phyloP scores from a whole-genome alignment of 495 filamentous ascomycete genomes.

The Trichoderma orchidacearum region DNA sequence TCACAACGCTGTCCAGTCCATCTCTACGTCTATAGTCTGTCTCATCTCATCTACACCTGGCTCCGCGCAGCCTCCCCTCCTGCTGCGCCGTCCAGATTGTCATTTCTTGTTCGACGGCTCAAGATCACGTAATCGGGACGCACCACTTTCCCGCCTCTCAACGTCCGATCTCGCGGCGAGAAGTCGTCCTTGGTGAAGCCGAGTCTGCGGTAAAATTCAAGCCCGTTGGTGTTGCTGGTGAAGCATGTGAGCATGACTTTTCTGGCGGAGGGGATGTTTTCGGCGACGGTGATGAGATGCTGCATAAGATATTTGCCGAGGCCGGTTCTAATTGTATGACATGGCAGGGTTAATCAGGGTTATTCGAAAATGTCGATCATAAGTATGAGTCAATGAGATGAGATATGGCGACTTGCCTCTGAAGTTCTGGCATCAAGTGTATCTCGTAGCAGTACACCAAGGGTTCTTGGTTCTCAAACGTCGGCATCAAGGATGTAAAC shows the following conservation, averaged over 20 bases:
- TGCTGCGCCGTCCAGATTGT: not conserved
- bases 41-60: not conserved
- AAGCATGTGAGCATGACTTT: conserved; percentile 86
- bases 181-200: conserved; percentile 58
- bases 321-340: conserved; percentile 24
- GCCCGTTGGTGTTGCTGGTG: conserved; percentile 44
- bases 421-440: conserved; percentile 46
- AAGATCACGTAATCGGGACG: conserved; percentile 58
- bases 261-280: conserved; percentile 35
- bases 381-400: not conserved
- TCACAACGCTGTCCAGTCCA: no score
- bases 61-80: not conserved
- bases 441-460: conserved; percentile 87
- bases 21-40: not conserved
- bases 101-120: conserved; percentile 31
- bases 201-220: conserved; percentile 50
- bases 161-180: conserved; percentile 44
- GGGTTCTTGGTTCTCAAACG: conserved; percentile 58
- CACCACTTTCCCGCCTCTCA: conserved; percentile 51
- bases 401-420: conserved; percentile 24
- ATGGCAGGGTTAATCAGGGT: not conserved
- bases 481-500: conserved; percentile 75
- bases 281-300: conserved; percentile 25
- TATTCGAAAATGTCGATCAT: not conserved
- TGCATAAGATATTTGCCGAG: conserved; percentile 29